phyloP scores from a whole-genome alignment of 805 yeast genomes.

The Yarrowia phangngaensis region DNA sequence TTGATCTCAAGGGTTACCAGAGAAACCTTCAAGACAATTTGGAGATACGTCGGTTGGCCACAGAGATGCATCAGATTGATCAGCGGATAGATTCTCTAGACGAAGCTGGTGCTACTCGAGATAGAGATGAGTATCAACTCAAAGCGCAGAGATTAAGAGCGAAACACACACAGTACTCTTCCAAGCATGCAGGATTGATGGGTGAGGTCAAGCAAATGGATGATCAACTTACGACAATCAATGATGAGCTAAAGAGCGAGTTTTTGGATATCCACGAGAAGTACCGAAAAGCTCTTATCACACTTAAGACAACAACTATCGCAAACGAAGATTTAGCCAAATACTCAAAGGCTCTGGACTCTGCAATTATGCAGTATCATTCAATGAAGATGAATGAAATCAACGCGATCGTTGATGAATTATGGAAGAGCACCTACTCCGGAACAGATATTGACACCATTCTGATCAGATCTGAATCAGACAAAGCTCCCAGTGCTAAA shows the following conservation, averaged over 20 bases:
- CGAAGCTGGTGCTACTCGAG: conserved; percentile 54
- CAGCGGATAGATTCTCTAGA: conserved; percentile 48
- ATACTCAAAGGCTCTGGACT: conserved; percentile 81
- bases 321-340: conserved; percentile 77
- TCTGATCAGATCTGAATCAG: conserved; percentile 67
- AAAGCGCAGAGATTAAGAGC: conserved; percentile 51
- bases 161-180: conserved; percentile 52
- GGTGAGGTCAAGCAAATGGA: conserved; percentile 86
- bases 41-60: conserved; percentile 49
- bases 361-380: conserved; percentile 91
- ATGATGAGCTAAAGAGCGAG: conserved; percentile 63
- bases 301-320: conserved; percentile 67
- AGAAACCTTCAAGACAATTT: conserved; percentile 62
- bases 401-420: conserved; percentile 78
- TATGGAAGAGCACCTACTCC: conserved; percentile 90
- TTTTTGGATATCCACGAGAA: conserved; percentile 60
- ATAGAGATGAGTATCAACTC: conserved; percentile 58
- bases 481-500: conserved; percentile 38
- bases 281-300: conserved; percentile 68
- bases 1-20: conserved; percentile 59
- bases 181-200: conserved; percentile 65
- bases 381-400: conserved; percentile 88
- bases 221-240: conserved; percentile 58
- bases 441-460: conserved; percentile 95
- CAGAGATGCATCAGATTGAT: conserved; percentile 42